Evolutionary conservation across 371 early-diverging fungal genomes (phyloP).

Genomic region (Rhizopus delemar): DNA sequence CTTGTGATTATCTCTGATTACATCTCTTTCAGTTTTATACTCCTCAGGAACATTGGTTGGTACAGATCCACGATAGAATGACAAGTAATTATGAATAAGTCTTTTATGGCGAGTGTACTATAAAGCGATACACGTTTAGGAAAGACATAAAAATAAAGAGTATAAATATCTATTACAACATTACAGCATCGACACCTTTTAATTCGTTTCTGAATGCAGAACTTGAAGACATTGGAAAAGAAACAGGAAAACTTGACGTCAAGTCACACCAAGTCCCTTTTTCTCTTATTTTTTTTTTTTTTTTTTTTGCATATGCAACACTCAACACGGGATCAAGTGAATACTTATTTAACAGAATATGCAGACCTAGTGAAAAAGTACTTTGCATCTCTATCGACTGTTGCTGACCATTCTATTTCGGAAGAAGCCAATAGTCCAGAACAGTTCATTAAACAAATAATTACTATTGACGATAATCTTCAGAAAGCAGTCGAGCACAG

Average conservation of each 20-base stretch:
- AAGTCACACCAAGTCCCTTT: background rate
- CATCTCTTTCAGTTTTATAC: slow-evolving; percentile 69
- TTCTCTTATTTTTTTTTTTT: background rate
- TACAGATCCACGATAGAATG: slow-evolving; percentile 28
- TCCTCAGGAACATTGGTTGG: slow-evolving; percentile 20
- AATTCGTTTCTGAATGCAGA: slow-evolving; percentile 37
- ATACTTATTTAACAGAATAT: slow-evolving; percentile 42
- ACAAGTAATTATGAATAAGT: slow-evolving; percentile 55
- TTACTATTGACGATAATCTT: slow-evolving; percentile 31
- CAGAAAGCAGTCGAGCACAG: slow-evolving; percentile 47
- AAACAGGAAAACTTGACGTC: background rate
- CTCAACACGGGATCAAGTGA: slow-evolving; percentile 51
- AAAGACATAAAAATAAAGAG: background rate
- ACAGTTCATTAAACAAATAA: slow-evolving; percentile 33
- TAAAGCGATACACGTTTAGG: background rate
- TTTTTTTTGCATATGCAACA: background rate
- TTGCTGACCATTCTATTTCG: slow-evolving; percentile 31
- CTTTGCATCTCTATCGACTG: slow-evolving; percentile 32
- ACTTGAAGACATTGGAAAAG: slow-evolving; percentile 21
- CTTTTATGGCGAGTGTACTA: slow-evolving; percentile 59
- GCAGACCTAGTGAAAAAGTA: slow-evolving; percentile 35
- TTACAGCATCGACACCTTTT: slow-evolving; percentile 43
- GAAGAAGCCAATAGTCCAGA: slow-evolving; percentile 30
- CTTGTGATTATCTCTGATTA: slow-evolving; percentile 36
- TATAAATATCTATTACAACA: background rate